Conservation (phyloP, 2,329 filamentous ascomycete species). For the Cytospora leucostoma region DNA sequence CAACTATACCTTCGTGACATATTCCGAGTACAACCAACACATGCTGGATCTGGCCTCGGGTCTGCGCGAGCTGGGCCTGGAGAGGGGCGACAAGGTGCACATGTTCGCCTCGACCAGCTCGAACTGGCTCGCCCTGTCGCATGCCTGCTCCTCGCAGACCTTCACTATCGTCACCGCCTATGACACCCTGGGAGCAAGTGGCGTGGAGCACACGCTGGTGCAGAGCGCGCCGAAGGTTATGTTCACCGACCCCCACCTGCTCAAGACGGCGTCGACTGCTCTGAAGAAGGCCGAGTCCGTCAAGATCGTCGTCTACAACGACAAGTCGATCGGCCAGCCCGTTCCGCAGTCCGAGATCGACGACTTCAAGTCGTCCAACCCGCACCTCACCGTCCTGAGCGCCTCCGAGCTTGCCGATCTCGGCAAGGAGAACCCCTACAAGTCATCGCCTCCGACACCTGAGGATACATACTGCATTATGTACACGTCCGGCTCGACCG, state of each 20-base stretch:
- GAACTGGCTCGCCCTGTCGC: conserved; percentile 82
- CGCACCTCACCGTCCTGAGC: conserved; percentile 54
- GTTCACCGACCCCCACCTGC: conserved; percentile 81
- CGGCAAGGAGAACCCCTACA: conserved; percentile 67
- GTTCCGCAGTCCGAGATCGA: conserved; percentile 57
- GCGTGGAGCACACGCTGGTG: conserved; percentile 80
- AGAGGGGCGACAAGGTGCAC: conserved; percentile 69
- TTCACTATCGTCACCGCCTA: conserved; percentile 93
- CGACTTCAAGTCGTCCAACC: conserved; percentile 57
- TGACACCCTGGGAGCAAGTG: conserved; percentile 84
- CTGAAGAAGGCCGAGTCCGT: conserved; percentile 59
- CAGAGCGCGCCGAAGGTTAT: conserved; percentile 81
- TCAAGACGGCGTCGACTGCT: conserved; percentile 59
- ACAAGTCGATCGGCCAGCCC: conserved; percentile 47
- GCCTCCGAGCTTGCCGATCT: conserved; percentile 57
- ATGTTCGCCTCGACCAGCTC: conserved; percentile 83
- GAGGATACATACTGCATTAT: conserved; percentile 82
- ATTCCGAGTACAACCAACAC: conserved; percentile 74
- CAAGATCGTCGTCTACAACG: conserved; percentile 65
- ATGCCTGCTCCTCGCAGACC: conserved; percentile 77
- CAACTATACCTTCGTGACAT: conserved; percentile 73
- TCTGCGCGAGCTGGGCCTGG: conserved; percentile 72
- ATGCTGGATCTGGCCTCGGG: conserved; percentile 71
- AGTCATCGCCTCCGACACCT: conserved; percentile 70
- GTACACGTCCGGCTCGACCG: conserved; percentile 89